These are phyloP conservation scores for Musa acuminata DNA, from an alignment of 176 grass and related monocot species.

Conservation along the genomic window DNA sequence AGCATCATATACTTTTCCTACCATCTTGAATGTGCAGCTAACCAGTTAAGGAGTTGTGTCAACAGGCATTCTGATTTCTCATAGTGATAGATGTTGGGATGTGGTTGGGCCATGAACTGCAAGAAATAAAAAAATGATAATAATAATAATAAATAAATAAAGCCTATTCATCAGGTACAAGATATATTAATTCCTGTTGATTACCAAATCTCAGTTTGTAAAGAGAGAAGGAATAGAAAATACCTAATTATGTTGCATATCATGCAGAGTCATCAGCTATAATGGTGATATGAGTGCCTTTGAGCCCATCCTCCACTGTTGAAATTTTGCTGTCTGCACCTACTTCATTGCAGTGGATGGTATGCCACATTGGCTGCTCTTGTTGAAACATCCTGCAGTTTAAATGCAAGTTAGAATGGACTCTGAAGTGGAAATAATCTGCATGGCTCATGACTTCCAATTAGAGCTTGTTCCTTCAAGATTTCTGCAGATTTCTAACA, in stretches of 20 bases:
- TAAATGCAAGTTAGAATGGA: neutral
- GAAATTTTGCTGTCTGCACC: conserved; percentile 22
- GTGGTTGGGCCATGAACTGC: no score
- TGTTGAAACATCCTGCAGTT: conserved; percentile 63
- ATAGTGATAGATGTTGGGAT: no score
- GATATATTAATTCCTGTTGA: neutral
- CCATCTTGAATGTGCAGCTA: no score
- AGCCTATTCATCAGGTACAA: neutral
- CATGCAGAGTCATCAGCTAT: conserved; percentile 32
- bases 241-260: conserved; percentile 22
- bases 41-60: no score
- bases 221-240: neutral
- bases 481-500: no score
- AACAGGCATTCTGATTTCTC: no score
- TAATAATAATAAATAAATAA: no score
- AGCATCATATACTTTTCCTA: no score
- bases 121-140: no score
- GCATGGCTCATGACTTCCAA: neutral
- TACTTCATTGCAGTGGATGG: conserved; percentile 67
- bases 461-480: no score
- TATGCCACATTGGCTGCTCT: conserved; percentile 53
- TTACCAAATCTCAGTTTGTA: neutral
- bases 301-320: conserved; percentile 24
- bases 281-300: conserved; percentile 27
- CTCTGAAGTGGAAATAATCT: neutral